Evolutionary conservation across 805 yeast species (phyloP).

Genomic region (Metschnikowia bowlesiae): DNA sequence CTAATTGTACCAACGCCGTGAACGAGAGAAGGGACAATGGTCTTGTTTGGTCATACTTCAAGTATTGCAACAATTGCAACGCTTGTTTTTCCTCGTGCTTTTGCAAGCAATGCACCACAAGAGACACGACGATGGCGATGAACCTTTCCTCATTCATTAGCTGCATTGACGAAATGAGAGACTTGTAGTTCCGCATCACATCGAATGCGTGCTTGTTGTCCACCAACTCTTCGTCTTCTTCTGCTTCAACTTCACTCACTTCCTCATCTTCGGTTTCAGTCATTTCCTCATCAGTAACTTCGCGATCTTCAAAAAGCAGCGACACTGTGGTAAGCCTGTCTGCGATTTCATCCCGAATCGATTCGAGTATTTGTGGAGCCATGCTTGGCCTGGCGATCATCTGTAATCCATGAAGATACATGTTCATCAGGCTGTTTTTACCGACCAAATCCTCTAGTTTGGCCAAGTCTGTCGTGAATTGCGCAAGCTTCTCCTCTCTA

Average conservation of each 20-base stretch:
- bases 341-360: constrained; percentile 18
- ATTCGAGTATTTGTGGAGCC: constrained; percentile 17
- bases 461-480: constrained; percentile 13
- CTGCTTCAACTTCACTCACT: not conserved
- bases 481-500: constrained; percentile 11
- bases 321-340: constrained; percentile 20
- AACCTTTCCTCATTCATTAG: constrained; percentile 33
- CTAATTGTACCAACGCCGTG: constrained; percentile 26
- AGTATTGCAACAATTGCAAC: constrained; percentile 21
- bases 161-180: constrained; percentile 28
- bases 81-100: constrained; percentile 18
- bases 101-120: constrained; percentile 21
- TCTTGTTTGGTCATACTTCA: constrained; percentile 16
- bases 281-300: constrained; percentile 29
- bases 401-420: constrained; percentile 23
- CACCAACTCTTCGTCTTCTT: not conserved
- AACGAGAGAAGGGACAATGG: constrained; percentile 29
- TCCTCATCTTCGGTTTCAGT: not conserved
- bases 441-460: constrained; percentile 14
- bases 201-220: not conserved
- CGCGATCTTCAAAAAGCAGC: constrained; percentile 23
- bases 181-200: constrained; percentile 14
- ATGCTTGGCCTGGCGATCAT: constrained; percentile 20
- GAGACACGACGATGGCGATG: constrained; percentile 26
- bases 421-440: constrained; percentile 6